These are phyloP conservation scores for Atkinsonella texensis DNA, from an alignment of 2,329 filamentous ascomycete species.

Conservation along the genomic window DNA sequence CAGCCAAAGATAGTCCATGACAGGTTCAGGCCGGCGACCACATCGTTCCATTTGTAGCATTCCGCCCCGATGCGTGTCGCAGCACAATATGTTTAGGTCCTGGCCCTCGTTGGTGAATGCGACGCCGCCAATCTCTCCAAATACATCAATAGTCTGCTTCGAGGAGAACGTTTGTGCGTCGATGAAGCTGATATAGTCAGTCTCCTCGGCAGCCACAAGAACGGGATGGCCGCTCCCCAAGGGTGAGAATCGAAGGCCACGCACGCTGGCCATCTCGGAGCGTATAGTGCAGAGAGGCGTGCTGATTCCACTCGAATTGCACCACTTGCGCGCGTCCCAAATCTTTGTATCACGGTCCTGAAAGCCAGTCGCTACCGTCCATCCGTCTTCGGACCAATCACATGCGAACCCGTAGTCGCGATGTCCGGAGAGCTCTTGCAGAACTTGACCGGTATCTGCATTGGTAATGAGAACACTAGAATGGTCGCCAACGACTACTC, in stretches of 20 bases:
- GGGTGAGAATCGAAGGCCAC: conserved; percentile 61
- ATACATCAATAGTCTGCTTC: conserved; percentile 62
- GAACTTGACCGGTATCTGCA: conserved; percentile 50
- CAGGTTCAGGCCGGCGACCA: conserved; percentile 18
- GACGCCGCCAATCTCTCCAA: conserved; percentile 62
- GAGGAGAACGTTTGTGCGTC: conserved; percentile 51
- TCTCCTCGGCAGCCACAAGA: conserved; percentile 62
- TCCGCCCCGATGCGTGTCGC: conserved; percentile 54
- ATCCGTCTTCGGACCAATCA: conserved; percentile 68
- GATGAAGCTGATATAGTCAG: conserved; percentile 60
- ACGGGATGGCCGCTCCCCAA: conserved; percentile 53
- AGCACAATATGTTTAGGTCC: conserved; percentile 56
- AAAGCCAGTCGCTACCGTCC: conserved; percentile 63
- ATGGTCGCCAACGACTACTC: conserved; percentile 61
- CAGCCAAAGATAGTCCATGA: conserved; percentile 11
- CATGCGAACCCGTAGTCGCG: conserved; percentile 64
- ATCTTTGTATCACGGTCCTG: conserved; percentile 64
- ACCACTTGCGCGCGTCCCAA: conserved; percentile 66
- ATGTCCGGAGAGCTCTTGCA: conserved; percentile 50
- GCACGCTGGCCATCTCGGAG: conserved; percentile 55
- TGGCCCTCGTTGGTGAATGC: conserved; percentile 55
- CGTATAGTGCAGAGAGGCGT: conserved; percentile 42
- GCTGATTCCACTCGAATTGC: conserved; percentile 34
- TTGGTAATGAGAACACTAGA: conserved; percentile 54
- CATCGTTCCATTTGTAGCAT: conserved; percentile 48